Percentiles rank a stretch among this genome's conserved stretches.
Conservation (phyloP, 768 basidiomycete genomes). For the Suillus clintonianus region DNA sequence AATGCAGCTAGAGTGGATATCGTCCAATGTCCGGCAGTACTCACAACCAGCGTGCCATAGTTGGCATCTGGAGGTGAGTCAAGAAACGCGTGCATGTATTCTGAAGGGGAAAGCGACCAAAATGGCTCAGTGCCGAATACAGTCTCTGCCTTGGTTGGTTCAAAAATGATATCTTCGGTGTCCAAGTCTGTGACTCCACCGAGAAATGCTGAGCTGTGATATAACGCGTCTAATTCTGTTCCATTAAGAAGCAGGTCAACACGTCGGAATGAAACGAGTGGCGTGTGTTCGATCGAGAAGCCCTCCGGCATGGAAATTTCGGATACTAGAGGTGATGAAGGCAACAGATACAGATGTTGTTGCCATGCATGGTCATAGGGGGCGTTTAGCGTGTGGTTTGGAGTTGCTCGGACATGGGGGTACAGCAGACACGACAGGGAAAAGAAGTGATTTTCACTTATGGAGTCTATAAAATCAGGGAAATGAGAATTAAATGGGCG, state of each 20-base stretch:
- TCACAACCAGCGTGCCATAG: constrained; percentile 62
- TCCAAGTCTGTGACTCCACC: constrained; percentile 15
- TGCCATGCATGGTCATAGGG: constrained; percentile 66
- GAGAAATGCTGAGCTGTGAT: constrained; percentile 29
- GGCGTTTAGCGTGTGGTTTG: constrained; percentile 53
- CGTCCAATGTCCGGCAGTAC: constrained; percentile 73
- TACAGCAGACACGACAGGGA: constrained; percentile 66
- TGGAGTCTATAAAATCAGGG: constrained; percentile 48
- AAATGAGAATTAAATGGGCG: background rate
- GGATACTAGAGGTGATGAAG: constrained; percentile 41
- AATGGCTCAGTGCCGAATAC: constrained; percentile 58
- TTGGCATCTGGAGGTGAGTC: constrained; percentile 46
- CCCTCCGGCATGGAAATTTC: constrained; percentile 46
- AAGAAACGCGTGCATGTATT: constrained; percentile 55
- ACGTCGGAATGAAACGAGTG: constrained; percentile 65
- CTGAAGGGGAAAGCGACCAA: constrained; percentile 54
- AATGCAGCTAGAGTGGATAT: constrained; percentile 51
- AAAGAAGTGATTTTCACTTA: constrained; percentile 74
- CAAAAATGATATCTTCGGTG: constrained; percentile 12
- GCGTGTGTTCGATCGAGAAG: constrained; percentile 58
- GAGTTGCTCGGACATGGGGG: constrained; percentile 67
- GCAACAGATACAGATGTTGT: constrained; percentile 64
- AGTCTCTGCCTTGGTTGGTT: constrained; percentile 31
- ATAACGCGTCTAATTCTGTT: constrained; percentile 48
- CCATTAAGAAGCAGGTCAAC: constrained; percentile 58